Percentiles rank a stretch among this genome's conserved stretches.
phyloP scores from a whole-genome alignment of 2,329 filamentous ascomycete species.

The Fusarium musae region DNA sequence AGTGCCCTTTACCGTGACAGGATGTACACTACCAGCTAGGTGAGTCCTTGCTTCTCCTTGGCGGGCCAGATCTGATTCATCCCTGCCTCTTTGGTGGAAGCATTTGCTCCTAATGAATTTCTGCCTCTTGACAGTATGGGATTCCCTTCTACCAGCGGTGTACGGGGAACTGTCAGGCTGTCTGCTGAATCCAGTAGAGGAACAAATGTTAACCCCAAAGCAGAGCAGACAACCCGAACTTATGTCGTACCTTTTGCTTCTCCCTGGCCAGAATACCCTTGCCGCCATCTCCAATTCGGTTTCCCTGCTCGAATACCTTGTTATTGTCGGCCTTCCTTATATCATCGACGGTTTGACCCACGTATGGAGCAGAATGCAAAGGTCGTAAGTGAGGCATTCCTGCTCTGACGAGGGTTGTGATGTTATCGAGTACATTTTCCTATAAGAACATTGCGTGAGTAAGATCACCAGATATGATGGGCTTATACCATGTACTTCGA shows the following conservation, averaged over 20 bases:
- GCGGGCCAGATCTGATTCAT: fast-evolving
- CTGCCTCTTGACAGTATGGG: neutral
- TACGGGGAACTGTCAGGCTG: neutral
- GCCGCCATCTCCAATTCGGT: neutral
- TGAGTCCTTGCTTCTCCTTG: neutral
- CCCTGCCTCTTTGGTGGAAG: fast-evolving
- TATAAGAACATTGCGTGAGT: neutral
- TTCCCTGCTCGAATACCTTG: too few relatives aligned
- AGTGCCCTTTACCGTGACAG: too few relatives aligned
- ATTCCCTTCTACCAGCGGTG: too few relatives aligned
- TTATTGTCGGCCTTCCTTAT: neutral
- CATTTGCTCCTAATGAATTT: fast-evolving
- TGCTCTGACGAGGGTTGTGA: neutral
- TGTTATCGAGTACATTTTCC: neutral
- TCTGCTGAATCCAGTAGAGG: neutral
- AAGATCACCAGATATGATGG: neutral
- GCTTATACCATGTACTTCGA: neutral
- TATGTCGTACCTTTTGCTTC: neutral
- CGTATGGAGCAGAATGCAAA: neutral
- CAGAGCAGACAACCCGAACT: neutral
- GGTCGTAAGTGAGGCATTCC: neutral
- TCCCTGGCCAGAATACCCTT: fast-evolving
- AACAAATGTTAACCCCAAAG: neutral
- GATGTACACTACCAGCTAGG: neutral
- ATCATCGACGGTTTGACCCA: too few relatives aligned